Evolutionary conservation across 2,329 filamentous ascomycete genomes (phyloP), one percentile per base, ranked within the genome.

Genomic region (Amesomyces nigricolor): DNA sequence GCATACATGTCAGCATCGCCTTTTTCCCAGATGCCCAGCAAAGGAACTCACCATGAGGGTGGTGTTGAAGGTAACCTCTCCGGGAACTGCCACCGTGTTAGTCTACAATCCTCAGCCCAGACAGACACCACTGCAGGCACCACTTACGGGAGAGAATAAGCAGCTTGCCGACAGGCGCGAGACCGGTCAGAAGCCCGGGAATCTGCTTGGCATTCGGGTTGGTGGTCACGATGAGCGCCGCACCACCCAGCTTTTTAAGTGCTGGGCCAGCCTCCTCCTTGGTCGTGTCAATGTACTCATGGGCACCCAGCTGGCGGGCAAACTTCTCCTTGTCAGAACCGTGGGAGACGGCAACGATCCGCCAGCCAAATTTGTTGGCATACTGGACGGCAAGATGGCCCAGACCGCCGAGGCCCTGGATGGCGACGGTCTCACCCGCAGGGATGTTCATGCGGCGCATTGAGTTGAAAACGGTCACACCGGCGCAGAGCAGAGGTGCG

Each of bases 361-460:
- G 74, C 67, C 78, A 86, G 3, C 84, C 84, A 76, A 86, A 82
- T 68, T 81, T 81, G 14, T 73, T 71, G 0, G 82, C 83, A 62
- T 82, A 86, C 61, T 86, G 83, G 49, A 87, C 79, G 1, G 82
- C 84, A 17, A 87, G 67, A 66, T 87, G 84, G 2, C 84, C 85
- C 1, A 87, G 72, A 14, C 85, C 85, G 47, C 87, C 79, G 9
- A 88, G 73, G 26, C 83, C 85, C 39, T 87, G 76, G 39, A 76
- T 59, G 3, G 71, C 73, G 14, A 75, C 71, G 0, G 67, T 62
- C 17, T 68, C 67, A 2, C 73, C 73, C 1, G 64, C 62, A 2
- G 53, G 38, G 30, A 75, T 62, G 35, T 67, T 60, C 44, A 71
- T 71, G 39, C 69, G 66, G 16, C 70, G 67, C 8, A 75, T 68